Base-by-base conservation (phyloP, 2,329 filamentous ascomycete genomes). In the Tolypocladium ovalisporum region DNA sequence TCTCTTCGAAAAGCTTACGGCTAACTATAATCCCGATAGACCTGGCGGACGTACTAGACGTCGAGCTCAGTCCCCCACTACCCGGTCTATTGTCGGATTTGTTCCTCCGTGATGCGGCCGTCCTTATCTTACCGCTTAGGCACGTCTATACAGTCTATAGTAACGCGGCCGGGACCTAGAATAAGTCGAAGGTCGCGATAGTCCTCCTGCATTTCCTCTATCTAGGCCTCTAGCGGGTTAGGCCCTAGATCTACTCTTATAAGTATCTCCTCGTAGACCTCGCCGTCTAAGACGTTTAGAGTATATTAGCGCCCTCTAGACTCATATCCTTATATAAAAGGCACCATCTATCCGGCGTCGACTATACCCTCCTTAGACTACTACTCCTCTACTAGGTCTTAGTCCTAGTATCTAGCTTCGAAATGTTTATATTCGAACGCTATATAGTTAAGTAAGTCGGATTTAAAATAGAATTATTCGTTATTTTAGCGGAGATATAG, bases 11-110 rank as follows among this genome's bases (percentile, higher is more conserved):
- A 73, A 35, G 64, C 54, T 44, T 69, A 56, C 9, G 68, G 70
- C 70, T 69, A 72, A 24, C 68, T 66, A 54, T 72, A 62, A 34
- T 65, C 61, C 12, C 64, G 63, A 54, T 69, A 72, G 29, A 72
- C 63, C 10, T 63, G 62, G 35, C 57, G 56, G 1, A 59, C 57
- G 27, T 63, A 62, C 54, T 60, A 60, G 24, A 59, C 40, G 29
- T 63, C 61, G 40, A 62, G 56, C 15, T 64, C 56, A 2, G 61
- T 62, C 19, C 40, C 29, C 49, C 51, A 59, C 5, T 49, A 32
- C 52, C 55, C 54, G 51, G 52, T 59, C 57, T 44, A 24, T 44
- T 44, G 22, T 44, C 22, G 22, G 22, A 44, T 15, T 44, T 44
- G 42, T 44, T 44, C 22, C 42, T 44, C 42, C 22, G 22, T 44